Evolutionary conservation across 1,284 basidiomycete species (phyloP).

Genomic region (Flammula alnicola): DNA sequence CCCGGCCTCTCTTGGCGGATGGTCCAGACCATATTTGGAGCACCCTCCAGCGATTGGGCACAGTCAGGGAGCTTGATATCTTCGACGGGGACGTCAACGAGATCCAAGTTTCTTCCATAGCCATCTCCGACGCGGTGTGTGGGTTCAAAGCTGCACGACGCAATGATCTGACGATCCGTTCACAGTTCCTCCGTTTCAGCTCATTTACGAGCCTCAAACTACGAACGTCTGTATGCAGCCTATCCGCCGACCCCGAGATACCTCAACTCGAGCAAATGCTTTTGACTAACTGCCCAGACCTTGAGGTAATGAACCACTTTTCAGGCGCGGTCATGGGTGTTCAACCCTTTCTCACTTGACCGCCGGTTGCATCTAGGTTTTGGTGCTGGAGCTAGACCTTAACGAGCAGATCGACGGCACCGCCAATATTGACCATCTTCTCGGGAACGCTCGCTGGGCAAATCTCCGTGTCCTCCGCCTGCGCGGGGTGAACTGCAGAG

Average conservation of each 20-base stretch:
- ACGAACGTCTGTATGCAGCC: not conserved
- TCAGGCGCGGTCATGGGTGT: not conserved
- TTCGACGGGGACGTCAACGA: not conserved
- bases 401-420: not conserved
- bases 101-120: not conserved
- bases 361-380: conserved; percentile 1
- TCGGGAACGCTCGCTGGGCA: conserved; percentile 6
- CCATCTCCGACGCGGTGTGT: conserved; percentile 1
- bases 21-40: conserved; percentile 10
- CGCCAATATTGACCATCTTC: conserved; percentile 10
- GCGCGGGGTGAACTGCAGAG: conserved; percentile 8
- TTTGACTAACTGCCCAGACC: conserved; percentile 1
- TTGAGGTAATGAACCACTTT: no score
- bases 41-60: conserved; percentile 6
- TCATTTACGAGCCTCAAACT: conserved; percentile 1
- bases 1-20: not conserved
- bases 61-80: conserved; percentile 10
- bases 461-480: conserved; percentile 11
- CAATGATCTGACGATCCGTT: not conserved
- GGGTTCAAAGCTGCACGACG: not conserved
- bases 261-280: conserved; percentile 8
- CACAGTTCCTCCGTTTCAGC: conserved; percentile 1
- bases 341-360: not conserved
- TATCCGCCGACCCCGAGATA: not conserved
- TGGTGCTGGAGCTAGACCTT: conserved; percentile 2